phyloP scores from a whole-genome alignment of 768 basidiomycete species.

The Pisolithus sp. region DNA sequence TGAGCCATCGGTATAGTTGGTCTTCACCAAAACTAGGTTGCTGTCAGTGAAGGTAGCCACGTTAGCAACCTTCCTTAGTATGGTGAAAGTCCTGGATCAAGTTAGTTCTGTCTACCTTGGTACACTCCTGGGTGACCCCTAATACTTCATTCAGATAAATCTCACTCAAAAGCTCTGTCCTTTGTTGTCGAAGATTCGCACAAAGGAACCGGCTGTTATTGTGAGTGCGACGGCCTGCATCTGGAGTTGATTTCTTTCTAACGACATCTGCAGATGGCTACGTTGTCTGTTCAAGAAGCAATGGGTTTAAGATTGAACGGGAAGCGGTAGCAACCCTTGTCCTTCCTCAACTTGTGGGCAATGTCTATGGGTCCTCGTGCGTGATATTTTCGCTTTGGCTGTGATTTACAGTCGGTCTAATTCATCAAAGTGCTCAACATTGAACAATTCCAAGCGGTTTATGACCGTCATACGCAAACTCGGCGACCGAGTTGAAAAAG shows the following conservation, averaged over 20 bases:
- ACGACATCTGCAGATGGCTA: constrained; percentile 59
- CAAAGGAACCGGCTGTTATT: constrained; percentile 94
- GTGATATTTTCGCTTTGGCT: constrained; percentile 21
- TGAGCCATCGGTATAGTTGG: constrained; percentile 46
- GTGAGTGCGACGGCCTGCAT: constrained; percentile 30
- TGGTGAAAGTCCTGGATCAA: constrained; percentile 90
- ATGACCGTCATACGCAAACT: constrained; percentile 78
- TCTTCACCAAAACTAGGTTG: constrained; percentile 89
- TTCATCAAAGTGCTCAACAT: constrained; percentile 57
- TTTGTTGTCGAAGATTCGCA: constrained; percentile 87
- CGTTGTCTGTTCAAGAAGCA: constrained; percentile 84
- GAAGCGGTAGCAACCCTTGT: constrained; percentile 88
- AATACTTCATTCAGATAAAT: constrained; percentile 47
- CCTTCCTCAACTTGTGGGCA: constrained; percentile 86
- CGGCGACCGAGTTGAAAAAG: constrained; percentile 83
- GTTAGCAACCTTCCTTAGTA: constrained; percentile 69
- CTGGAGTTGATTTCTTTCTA: not conserved
- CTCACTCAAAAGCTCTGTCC: constrained; percentile 95
- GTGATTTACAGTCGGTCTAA: constrained; percentile 4
- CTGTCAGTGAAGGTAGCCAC: constrained; percentile 90
- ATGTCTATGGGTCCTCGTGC: constrained; percentile 95
- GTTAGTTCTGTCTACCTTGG: constrained; percentile 31
- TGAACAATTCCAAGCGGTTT: constrained; percentile 86
- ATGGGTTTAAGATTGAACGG: constrained; percentile 93
- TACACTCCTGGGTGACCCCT: not conserved